phyloP scores from a whole-genome alignment of 495 filamentous ascomycete genomes.

The Xylaria sp. region DNA sequence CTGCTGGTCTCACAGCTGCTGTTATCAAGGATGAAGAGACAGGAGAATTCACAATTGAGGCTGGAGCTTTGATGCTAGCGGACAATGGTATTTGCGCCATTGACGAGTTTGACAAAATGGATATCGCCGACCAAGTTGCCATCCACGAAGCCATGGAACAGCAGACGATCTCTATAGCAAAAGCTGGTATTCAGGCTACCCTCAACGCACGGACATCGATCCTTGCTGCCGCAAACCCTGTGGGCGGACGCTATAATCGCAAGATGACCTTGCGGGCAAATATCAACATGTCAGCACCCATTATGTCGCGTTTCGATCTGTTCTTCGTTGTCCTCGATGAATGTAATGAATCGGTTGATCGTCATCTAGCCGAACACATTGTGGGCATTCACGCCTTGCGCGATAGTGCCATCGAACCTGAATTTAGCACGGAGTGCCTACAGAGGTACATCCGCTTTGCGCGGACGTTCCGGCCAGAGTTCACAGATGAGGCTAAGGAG shows the following conservation, averaged over 20 bases:
- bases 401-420: constrained; percentile 87
- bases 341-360: constrained; percentile 89
- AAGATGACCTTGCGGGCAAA: constrained; percentile 92
- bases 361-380: constrained; percentile 91
- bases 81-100: constrained; percentile 98
- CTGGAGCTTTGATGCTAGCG: constrained; percentile 96
- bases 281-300: constrained; percentile 97
- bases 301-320: constrained; percentile 98
- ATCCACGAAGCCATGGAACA: constrained; percentile 99
- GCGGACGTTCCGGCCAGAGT: constrained; percentile 90
- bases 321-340: constrained; percentile 99
- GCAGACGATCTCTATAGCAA: constrained; percentile 99
- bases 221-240: constrained; percentile 94
- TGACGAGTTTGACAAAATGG: constrained; percentile 99
- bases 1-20: constrained; percentile 95
- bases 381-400: constrained; percentile 92
- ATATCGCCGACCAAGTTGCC: constrained; percentile 94
- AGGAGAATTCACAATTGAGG: constrained; percentile 98
- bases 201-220: constrained; percentile 95
- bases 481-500: constrained; percentile 83
- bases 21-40: constrained; percentile 98
- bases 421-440: constrained; percentile 95
- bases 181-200: constrained; percentile 97
- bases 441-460: constrained; percentile 98
- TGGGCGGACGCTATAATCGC: constrained; percentile 95